Evolutionary conservation across 495 filamentous ascomycete genomes (phyloP).

Genomic region (Penicillium parvum): DNA sequence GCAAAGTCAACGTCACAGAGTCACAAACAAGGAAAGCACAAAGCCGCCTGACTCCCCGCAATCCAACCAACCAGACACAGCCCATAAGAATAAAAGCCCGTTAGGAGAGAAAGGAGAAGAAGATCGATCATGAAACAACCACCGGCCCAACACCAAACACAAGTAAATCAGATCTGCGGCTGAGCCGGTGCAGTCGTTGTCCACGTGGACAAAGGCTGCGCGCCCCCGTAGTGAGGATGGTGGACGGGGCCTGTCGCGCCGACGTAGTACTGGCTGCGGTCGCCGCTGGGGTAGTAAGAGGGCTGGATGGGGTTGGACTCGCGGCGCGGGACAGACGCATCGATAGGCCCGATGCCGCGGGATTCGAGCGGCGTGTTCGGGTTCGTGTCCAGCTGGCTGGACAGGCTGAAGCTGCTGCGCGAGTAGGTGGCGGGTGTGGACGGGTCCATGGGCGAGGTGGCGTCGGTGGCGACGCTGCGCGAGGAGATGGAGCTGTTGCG

Average conservation of each 20-base stretch:
- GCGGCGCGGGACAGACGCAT: slow-evolving; percentile 36
- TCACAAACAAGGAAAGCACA: slow-evolving; percentile 13
- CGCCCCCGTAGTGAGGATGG: slow-evolving; percentile 34
- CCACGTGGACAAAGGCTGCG: slow-evolving; percentile 35
- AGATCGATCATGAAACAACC: not conserved
- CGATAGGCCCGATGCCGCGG: slow-evolving; percentile 33
- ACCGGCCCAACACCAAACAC: slow-evolving; percentile 7
- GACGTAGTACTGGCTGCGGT: slow-evolving; percentile 38
- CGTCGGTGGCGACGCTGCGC: slow-evolving; percentile 39
- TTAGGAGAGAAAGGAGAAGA: slow-evolving; percentile 12
- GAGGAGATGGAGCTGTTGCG: slow-evolving; percentile 43
- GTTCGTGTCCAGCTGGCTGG: slow-evolving; percentile 34
- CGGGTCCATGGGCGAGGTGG: slow-evolving; percentile 41
- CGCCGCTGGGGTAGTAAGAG: slow-evolving; percentile 29
- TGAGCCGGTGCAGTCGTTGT: slow-evolving; percentile 42
- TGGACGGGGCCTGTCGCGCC: slow-evolving; percentile 23
- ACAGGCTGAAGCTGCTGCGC: slow-evolving; percentile 37
- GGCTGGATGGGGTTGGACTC: slow-evolving; percentile 38
- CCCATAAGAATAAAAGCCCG: slow-evolving; percentile 16
- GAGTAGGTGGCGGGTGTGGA: slow-evolving; percentile 38
- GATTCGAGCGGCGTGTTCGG: slow-evolving; percentile 27
- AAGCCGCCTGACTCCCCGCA: slow-evolving; percentile 27
- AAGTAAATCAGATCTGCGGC: slow-evolving; percentile 36
- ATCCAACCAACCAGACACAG: slow-evolving; percentile 21
- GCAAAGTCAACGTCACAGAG: no score